Base-by-base conservation (phyloP, 2,329 filamentous ascomycete genomes). In the Boeremia lycopersici region DNA sequence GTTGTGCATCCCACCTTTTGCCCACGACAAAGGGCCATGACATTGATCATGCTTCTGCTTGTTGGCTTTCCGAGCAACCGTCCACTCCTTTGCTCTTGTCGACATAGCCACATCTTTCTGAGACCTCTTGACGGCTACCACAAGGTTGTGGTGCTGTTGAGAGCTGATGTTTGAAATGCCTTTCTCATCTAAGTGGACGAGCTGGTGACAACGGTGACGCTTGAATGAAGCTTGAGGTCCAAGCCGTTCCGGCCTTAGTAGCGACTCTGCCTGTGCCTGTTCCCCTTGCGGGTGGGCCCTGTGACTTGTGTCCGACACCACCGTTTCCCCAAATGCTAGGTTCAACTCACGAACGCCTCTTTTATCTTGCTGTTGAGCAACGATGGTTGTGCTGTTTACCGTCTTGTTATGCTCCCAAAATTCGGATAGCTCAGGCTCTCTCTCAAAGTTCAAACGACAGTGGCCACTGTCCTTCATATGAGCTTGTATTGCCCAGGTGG, bases 391-490 rank as follows among this genome's bases (percentile, higher is more conserved):
- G 36, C 13, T 12, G 2, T 15, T 19, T 11, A 2, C 7, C 17
- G 15, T 9, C 17, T 4, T 36, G 6, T 10, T 12, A 11, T 13
- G 8, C 17, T 63, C 62, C 63, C 63, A 75, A 48, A 74, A 75
- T 9, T 72, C 72, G 6, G 64, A 53, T 3, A 75, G 53, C 38
- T 73, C 72, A 0, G 68, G 61, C 48, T 74, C 71, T 10, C 48
- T 48, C 8, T 72, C 62, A 12, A 75, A 34, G 33, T 73, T 74
- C 29, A 74, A 45, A 15, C 61, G 57, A 47, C 72, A 75, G 35
- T 75, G 72, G 2, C 61, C 61, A 48, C 71, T 73, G 42, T 74
- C 72, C 19, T 63, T 53, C 72, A 74, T 74, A 50, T 75, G 72
- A 13, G 44, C 65, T 56, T 71, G 72, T 12, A 71, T 57, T n/a